Evolutionary conservation across 805 yeast species (phyloP), one percentile per base, ranked within the genome.

Genomic region (Metschnikowia cubensis): DNA sequence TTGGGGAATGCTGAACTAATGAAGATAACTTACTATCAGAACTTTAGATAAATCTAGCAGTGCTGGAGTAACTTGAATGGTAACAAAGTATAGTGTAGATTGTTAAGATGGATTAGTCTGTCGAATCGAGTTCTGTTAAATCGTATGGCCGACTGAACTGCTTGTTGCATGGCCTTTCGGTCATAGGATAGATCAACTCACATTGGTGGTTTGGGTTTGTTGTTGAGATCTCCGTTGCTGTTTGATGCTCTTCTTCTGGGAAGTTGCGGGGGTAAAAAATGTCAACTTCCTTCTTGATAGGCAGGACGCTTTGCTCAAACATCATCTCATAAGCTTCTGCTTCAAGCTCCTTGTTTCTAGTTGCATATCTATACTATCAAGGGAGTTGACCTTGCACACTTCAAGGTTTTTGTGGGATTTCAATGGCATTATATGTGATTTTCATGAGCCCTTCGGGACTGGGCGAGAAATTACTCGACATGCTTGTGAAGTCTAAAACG

Each of bases 141-240:
- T 73, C 78, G 52, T 73, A 73, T 15, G 78, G 77, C 62, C 99
- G 81, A 15, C 97, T 89, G 63, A 92, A 92, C 61, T 83, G 83
- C 69, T 87, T 87, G 58, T 77, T 70, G 68, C 96, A 89, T 21
- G 81, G 80, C 53, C 73, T 63, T 15, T 86, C 83, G 0, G 87
- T 81, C 25, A 78, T 63, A 4, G 88, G 85, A 58, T 82, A 82
- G 7, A 76, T 66, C 65, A 84, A 71, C 49, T 70, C 73, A 64
- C 91, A 85, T 53, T 80, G 76, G 56, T 85, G 85, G 31, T 55
- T 73, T 1, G 73, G 71, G 50, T 68, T 67, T 22, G 59, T 62
- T 18, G 67, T 68, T 4, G 67, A 50, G 17, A 66, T 67, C 50
- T 66, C 71, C 3, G 70, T 68, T 2, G 68, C 68, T 2, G 69